phyloP scores from a whole-genome alignment of 2,329 filamentous ascomycete species.

The Colletotrichum magnum region DNA sequence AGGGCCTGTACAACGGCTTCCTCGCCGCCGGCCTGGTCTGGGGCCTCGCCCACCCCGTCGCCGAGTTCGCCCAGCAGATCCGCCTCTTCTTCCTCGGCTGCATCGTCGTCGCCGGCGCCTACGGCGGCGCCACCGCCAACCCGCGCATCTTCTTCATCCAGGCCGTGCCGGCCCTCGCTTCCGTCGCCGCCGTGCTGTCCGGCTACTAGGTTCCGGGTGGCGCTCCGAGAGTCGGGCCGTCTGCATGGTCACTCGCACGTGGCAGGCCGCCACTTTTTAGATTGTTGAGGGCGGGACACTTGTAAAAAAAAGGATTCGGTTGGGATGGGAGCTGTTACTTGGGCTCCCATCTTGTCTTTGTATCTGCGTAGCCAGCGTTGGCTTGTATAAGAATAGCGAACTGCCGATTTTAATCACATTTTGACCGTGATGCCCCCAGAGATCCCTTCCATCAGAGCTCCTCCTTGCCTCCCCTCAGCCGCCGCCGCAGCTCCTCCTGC shows the following conservation, averaged over 20 bases:
- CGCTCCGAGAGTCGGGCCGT: background rate
- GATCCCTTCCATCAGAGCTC: slow-evolving; percentile 14
- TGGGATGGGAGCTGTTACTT: background rate
- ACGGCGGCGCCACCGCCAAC: slow-evolving; percentile 59
- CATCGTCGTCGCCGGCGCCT: slow-evolving; percentile 60
- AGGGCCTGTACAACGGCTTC: slow-evolving; percentile 68
- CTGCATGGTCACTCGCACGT: no score
- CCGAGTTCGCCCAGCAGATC: slow-evolving; percentile 58
- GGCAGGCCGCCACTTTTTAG: background rate
- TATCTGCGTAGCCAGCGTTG: slow-evolving; percentile 13
- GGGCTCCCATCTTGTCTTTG: background rate
- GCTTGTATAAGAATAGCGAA: slow-evolving; percentile 7
- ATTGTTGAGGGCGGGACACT: background rate
- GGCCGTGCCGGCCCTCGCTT: slow-evolving; percentile 52
- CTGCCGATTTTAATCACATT: background rate
- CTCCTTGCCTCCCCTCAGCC: slow-evolving; percentile 25
- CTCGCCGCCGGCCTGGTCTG: slow-evolving; percentile 64
- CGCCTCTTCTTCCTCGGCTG: slow-evolving; percentile 63
- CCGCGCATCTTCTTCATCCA: slow-evolving; percentile 61
- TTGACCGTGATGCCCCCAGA: background rate
- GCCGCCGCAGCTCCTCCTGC: slow-evolving; percentile 27
- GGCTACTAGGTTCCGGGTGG: slow-evolving; percentile 37
- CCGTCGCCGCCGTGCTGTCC: slow-evolving; percentile 48
- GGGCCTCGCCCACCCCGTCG: slow-evolving; percentile 61
- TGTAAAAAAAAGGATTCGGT: background rate